Percentiles rank a stretch among this genome's conserved stretches.
Evolutionary conservation across 78 protist genomes (phyloP).

Genomic region (Dictyostelium citrinum): DNA sequence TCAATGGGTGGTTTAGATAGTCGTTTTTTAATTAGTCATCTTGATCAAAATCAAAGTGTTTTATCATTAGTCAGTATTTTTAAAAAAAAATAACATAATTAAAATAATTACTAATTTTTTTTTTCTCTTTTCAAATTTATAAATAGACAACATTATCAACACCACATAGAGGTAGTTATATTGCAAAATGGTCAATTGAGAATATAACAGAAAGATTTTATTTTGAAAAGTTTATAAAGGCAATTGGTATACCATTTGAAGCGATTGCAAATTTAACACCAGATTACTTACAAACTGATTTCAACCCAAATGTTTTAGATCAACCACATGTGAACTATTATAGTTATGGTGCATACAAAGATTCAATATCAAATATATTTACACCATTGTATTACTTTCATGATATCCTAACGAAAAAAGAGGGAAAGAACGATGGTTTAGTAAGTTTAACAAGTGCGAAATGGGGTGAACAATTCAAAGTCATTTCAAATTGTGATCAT

Average conservation of each 20-base stretch:
- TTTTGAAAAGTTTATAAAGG: slow-evolving; percentile 1
- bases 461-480: slow-evolving; percentile 20
- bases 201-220: slow-evolving; percentile 21
- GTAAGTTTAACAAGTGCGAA: slow-evolving; percentile 11
- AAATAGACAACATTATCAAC: slow-evolving; percentile 44
- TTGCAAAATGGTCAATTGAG: slow-evolving; percentile 26
- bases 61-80: slow-evolving; percentile 30
- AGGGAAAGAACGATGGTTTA: slow-evolving; percentile 61
- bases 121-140: too few species aligned
- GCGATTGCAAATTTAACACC: slow-evolving; percentile 51
- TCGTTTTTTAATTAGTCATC: slow-evolving; percentile 8
- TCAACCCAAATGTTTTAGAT: slow-evolving; percentile 14
- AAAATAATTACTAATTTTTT: too few species aligned
- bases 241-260: slow-evolving; percentile 14
- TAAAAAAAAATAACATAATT: not conserved
- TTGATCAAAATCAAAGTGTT: not conserved
- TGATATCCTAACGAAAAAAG: not conserved
- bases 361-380: not conserved
- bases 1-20: slow-evolving; percentile 63
- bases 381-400: slow-evolving; percentile 14
- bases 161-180: slow-evolving; percentile 68
- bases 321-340: not conserved
- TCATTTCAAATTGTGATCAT: slow-evolving; percentile 46
- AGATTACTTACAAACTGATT: not conserved
- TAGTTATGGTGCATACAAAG: slow-evolving; percentile 54